phyloP scores from a whole-genome alignment of 345 rosid species.

The Cardamine resedifolia region DNA sequence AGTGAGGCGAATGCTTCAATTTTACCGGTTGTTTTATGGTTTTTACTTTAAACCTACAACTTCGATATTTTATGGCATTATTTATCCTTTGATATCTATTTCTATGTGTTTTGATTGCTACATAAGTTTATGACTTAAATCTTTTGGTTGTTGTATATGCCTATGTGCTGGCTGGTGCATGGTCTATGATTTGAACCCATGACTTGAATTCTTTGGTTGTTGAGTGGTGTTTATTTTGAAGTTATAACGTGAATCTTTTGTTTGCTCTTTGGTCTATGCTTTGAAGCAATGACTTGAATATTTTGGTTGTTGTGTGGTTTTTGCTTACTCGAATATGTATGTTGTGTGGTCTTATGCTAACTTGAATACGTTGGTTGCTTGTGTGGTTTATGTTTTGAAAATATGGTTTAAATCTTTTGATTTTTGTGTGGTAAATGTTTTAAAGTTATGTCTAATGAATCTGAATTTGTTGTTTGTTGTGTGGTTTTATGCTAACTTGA shows the following conservation, averaged over 20 bases:
- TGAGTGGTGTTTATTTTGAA: too few relatives aligned
- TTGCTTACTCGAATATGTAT: too few relatives aligned
- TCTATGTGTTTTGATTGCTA: too few relatives aligned
- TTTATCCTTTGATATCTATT: too few relatives aligned
- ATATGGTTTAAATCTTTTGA: neutral
- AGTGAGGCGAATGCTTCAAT: too few relatives aligned
- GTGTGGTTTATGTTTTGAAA: neutral
- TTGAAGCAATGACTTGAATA: neutral
- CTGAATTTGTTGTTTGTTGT: too few relatives aligned
- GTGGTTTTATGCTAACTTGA: too few relatives aligned
- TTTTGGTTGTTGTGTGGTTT: neutral
- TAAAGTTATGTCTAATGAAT: neutral
- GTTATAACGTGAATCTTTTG: neutral
- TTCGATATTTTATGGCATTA: too few relatives aligned
- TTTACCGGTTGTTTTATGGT: too few relatives aligned
- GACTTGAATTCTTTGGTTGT: neutral
- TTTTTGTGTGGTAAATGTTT: neutral
- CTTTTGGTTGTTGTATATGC: neutral
- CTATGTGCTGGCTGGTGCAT: neutral
- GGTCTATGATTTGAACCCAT: neutral
- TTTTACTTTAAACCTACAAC: neutral
- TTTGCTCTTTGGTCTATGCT: neutral
- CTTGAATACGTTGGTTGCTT: neutral
- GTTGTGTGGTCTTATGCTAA: neutral
- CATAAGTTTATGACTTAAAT: neutral